Base-by-base conservation (phyloP, 306 rosid species). In the Begonia fuchsioides region DNA sequence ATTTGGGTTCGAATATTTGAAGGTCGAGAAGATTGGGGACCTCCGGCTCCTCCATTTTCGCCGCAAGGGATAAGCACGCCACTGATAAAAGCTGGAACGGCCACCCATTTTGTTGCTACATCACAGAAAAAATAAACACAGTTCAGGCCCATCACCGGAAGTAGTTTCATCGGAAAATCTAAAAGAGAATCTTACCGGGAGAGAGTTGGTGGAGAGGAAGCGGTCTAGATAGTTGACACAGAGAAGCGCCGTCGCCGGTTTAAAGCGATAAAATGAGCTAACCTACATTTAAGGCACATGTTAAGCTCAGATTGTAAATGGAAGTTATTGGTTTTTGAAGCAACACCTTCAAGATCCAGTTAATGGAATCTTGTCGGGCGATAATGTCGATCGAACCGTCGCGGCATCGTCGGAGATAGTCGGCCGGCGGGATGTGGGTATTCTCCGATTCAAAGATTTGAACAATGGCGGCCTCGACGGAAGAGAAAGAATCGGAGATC, bases 51-150 rank as follows among this genome's bases (percentile, higher is more conserved):
- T 73, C 95, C 87, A 85, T 81, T 64, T 85, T 85, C 47, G 87
- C 93, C 44, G 95, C 95, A 8, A 85, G 32, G 39, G 87, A 85
- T 69, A 81, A 61, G 40, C 95, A 85, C 9, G 87, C 87, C 64
- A 81, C 87, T 3, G 93, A 66, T n/a, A 81, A 52, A 7, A 85
- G 85, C 63, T 76, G 87, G 65, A 69, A 75, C 59, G 75, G 58
- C 95, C 95, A 78, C 56, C 70, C 74, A 50, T 44, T 53, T 3
- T 35, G 45, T 47, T 52, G 53, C 76, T 59, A 71, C 62, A 7
- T 39, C 10, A 11, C 13, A 11, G 45, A 12, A 14, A 8, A 45
- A 48, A n/a, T n/a, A 17, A 15, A 6, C 18, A 3, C 26, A 40
- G 13, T 1, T 40, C 49, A 26, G 13, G 32, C 39, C 32, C 26